phyloP scores from a whole-genome alignment of 176 grass and related monocot genomes.

The Puya raimondii region DNA sequence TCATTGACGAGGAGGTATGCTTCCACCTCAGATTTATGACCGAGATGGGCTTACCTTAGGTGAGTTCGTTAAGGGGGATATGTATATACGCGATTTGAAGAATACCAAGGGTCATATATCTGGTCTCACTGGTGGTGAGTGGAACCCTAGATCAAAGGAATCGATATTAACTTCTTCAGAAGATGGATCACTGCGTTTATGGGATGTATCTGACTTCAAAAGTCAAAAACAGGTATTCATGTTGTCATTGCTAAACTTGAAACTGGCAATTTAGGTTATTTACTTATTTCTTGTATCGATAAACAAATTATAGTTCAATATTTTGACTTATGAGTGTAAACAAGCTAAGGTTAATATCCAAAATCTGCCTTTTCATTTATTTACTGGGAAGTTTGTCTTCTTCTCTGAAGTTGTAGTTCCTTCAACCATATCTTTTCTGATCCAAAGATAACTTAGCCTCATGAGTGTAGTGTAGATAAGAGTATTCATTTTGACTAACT shows the following conservation, averaged over 20 bases:
- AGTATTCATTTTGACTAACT: not conserved
- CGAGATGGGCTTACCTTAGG: slow-evolving; percentile 86
- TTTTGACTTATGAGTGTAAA: no score
- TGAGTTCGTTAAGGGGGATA: slow-evolving; percentile 93
- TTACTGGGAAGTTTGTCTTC: no score
- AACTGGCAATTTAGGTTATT: not conserved
- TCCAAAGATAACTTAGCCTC: no score
- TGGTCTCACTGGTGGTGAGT: slow-evolving; percentile 87
- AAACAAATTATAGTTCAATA: not conserved
- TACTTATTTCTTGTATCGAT: not conserved
- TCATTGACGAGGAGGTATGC: slow-evolving; percentile 16
- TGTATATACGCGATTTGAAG: slow-evolving; percentile 98
- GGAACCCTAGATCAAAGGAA: slow-evolving; percentile 98
- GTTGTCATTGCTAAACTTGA: not conserved
- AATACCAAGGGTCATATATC: slow-evolving; percentile 98
- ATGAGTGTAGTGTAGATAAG: no score
- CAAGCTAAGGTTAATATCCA: not conserved
- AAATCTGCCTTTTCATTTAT: no score
- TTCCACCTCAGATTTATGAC: slow-evolving; percentile 72
- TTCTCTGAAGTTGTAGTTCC: not conserved
- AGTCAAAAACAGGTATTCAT: slow-evolving; percentile 85
- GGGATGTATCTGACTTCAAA: slow-evolving; percentile 86
- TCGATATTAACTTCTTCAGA: slow-evolving; percentile 91
- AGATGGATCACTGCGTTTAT: slow-evolving; percentile 92
- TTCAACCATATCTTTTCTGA: slow-evolving; percentile 1